phyloP scores from a whole-genome alignment of 2,329 filamentous ascomycete species.

The Fusarium decemcellulare region DNA sequence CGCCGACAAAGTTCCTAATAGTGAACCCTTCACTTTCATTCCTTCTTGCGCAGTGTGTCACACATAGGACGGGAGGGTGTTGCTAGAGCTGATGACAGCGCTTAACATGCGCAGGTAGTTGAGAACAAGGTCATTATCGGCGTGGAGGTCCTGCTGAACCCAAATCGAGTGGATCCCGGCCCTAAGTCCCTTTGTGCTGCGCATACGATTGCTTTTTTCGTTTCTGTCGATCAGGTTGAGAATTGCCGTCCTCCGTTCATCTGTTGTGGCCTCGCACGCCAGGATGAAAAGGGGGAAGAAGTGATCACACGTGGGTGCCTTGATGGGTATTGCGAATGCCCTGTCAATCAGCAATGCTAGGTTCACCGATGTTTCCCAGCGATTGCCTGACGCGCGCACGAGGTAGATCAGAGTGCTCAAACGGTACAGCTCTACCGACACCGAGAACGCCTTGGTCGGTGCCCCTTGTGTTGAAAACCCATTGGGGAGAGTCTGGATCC shows the following conservation, averaged over 20 bases:
- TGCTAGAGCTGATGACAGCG: not conserved
- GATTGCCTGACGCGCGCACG: too few relatives aligned
- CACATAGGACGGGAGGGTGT: not conserved
- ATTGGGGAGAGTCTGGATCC: too few relatives aligned
- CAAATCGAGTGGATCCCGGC: not conserved
- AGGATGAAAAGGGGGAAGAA: constrained; percentile 14
- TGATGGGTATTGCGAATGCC: not conserved
- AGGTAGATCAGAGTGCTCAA: too few relatives aligned
- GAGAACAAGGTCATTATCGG: not conserved
- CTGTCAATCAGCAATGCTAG: not conserved
- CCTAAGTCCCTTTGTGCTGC: not conserved
- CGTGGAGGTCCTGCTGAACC: not conserved
- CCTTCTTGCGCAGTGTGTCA: not conserved
- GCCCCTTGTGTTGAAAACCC: too few relatives aligned
- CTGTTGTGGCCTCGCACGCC: constrained; percentile 7
- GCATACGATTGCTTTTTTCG: not conserved
- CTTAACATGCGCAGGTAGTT: not conserved
- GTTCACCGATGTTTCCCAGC: too few relatives aligned
- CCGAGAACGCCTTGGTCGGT: too few relatives aligned
- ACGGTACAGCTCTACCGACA: too few relatives aligned
- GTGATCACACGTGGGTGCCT: constrained; percentile 1
- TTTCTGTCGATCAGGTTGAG: constrained; percentile 7
- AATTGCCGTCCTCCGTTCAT: constrained; percentile 4
- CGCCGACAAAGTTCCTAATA: too few relatives aligned
- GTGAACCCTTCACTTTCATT: too few relatives aligned